Percentiles rank a stretch among this genome's conserved stretches.
These are phyloP conservation scores for Manihot esculenta DNA, from an alignment of 441 rosid species.

Conservation along the genomic window DNA sequence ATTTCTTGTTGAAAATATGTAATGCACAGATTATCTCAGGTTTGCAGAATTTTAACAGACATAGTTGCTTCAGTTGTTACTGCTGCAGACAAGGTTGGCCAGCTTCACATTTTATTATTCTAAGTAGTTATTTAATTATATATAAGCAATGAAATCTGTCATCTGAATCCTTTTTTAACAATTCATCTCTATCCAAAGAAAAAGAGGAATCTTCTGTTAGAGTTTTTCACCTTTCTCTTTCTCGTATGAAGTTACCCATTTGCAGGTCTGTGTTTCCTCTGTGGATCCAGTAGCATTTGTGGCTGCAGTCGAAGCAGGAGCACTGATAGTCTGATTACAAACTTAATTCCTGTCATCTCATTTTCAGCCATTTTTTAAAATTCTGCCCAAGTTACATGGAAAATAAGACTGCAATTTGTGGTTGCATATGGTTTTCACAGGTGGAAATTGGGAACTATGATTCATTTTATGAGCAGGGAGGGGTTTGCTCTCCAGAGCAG, in stretches of 20 bases:
- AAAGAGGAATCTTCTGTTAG: no score
- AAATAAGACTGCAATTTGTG: slow-evolving; percentile 14
- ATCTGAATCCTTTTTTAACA: neutral
- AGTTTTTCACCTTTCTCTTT: no score
- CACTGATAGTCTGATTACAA: slow-evolving; percentile 43
- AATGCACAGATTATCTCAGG: slow-evolving; percentile 57
- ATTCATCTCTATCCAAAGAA: neutral
- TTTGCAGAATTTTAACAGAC: slow-evolving; percentile 49
- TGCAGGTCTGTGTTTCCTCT: slow-evolving; percentile 63
- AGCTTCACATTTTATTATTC: neutral
- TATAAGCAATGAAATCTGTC: no score
- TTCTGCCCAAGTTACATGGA: neutral
- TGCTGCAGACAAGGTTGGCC: slow-evolving; percentile 62
- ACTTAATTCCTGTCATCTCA: slow-evolving; percentile 1
- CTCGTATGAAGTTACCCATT: neutral
- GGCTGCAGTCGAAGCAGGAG: slow-evolving; percentile 64
- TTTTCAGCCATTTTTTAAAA: neutral
- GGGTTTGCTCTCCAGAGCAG: slow-evolving; percentile 55
- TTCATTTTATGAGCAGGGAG: slow-evolving; percentile 51
- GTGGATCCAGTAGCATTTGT: slow-evolving; percentile 49
- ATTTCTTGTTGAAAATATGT: neutral
- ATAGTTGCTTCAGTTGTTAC: slow-evolving; percentile 61
- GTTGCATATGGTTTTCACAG: slow-evolving; percentile 39
- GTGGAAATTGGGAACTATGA: slow-evolving; percentile 72
- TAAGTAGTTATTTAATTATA: no score